Conservation (phyloP, 2,329 filamentous ascomycete species). For the Colletotrichum sidae region DNA sequence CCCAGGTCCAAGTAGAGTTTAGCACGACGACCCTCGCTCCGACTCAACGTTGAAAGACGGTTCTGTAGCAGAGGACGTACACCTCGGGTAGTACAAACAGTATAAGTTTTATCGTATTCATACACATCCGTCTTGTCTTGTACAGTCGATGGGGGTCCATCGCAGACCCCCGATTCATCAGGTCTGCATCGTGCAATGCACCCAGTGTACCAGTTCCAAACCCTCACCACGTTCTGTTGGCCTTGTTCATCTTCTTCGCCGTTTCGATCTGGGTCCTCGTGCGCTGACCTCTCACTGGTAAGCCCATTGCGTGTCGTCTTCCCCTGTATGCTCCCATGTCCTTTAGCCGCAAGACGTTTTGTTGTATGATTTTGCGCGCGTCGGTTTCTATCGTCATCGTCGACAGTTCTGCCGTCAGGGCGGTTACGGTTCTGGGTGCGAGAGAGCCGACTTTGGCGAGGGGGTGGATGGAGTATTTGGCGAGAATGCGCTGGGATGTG, state of each 20-base stretch:
- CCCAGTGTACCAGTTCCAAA: background rate
- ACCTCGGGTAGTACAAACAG: conserved; percentile 20
- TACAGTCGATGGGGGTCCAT: conserved; percentile 38
- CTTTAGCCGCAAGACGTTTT: conserved; percentile 87
- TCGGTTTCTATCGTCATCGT: conserved; percentile 96
- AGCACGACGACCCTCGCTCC: background rate
- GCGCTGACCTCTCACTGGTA: conserved; percentile 91
- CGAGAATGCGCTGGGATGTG: conserved; percentile 80
- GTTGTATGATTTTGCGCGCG: conserved; percentile 78
- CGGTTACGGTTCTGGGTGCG: conserved; percentile 79
- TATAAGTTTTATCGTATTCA: conserved; percentile 35
- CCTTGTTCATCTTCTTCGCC: conserved; percentile 70
- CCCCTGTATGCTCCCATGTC: conserved; percentile 94
- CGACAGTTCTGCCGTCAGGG: conserved; percentile 85
- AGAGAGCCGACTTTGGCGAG: conserved; percentile 82
- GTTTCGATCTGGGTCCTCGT: conserved; percentile 80
- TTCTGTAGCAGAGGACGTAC: background rate
- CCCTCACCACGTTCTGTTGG: conserved; percentile 59
- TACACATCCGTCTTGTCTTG: conserved; percentile 40
- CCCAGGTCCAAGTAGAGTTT: conserved; percentile 26
- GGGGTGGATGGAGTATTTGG: conserved; percentile 89
- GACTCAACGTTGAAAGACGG: background rate
- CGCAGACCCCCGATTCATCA: conserved; percentile 2
- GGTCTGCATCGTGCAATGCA: conserved; percentile 4
- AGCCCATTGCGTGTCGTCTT: conserved; percentile 88